Percentiles rank a stretch among this genome's conserved stretches.
phyloP scores from a whole-genome alignment of 768 basidiomycete species.

The Boletus insuetus region DNA sequence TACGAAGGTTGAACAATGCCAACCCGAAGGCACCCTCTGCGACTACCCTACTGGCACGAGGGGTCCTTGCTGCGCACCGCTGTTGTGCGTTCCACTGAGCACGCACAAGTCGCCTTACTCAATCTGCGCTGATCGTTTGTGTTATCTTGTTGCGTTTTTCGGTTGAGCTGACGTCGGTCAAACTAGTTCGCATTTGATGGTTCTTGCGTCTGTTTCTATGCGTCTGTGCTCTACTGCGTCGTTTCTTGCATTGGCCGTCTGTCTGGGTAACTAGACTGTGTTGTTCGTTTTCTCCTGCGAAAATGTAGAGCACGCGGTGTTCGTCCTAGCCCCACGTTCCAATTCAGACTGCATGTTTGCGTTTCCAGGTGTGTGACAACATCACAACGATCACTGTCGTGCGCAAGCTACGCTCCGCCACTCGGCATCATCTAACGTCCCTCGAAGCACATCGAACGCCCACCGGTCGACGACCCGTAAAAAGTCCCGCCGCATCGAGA shows the following conservation, averaged over 20 bases:
- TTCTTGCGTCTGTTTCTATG: not conserved
- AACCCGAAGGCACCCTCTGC: not conserved
- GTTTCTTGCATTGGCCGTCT: not conserved
- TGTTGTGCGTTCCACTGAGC: slow-evolving; percentile 9
- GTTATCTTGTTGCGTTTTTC: not conserved
- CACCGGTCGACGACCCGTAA: too few relatives aligned
- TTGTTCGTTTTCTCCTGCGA: not conserved
- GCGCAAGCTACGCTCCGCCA: too few relatives aligned
- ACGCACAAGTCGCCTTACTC: slow-evolving; percentile 2
- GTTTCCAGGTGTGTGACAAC: too few relatives aligned
- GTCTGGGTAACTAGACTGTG: not conserved
- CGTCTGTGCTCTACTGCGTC: not conserved
- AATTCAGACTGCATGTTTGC: not conserved
- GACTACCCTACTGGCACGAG: slow-evolving; percentile 15
- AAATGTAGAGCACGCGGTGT: not conserved
- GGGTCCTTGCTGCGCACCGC: slow-evolving; percentile 10
- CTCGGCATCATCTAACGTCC: too few relatives aligned
- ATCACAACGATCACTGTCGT: too few relatives aligned
- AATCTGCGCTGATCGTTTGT: slow-evolving; percentile 12
- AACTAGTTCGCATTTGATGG: not conserved
- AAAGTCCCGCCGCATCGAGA: too few relatives aligned
- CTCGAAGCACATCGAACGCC: too few relatives aligned
- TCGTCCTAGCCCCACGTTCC: not conserved
- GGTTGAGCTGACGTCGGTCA: not conserved
- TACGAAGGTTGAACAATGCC: not conserved